Evolutionary conservation across 805 yeast species (phyloP), one percentile per base, ranked within the genome.

Genomic region (Spathaspora sp.): DNA sequence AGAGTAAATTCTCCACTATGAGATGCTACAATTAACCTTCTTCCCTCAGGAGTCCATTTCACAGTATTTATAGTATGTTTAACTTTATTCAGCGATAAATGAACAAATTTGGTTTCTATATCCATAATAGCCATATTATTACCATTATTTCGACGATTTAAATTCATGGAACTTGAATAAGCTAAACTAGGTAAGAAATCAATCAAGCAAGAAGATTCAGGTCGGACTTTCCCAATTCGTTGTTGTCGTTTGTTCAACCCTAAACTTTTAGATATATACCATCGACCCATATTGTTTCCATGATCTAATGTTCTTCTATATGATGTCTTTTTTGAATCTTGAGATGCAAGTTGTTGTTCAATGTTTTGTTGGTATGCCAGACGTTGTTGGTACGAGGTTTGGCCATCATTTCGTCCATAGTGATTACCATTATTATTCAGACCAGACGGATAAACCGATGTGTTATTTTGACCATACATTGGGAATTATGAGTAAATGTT

Each of bases 1-100:
- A 94, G 74, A 11, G 98, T 92, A 69, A 94, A 92, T 66, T 94
- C 99, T 42, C 99, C 99, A 51, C 89, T 82, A 70, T 88, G 90
- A 28, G 93, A 83, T 0, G 96, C 96, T 5, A 96, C 96, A 26
- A 94, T 76, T 48, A 94, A 73, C 58, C 99, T 75, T 58, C 97
- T 77, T 0, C 97, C 98, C 59, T 91, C 97, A 0, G 98, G 98
- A 0, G 99, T 94, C 97, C 97, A 93, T 65, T 81, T 83, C n/a
- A 89, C 85, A 1, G 92, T 85, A 60, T 89, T 88, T 49, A 92
- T 89, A 2, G 96, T 89, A 70, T 93, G 97, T 62, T 87, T 86
- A 10, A 91, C 89, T 68, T 94, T 94, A 71, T 93, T 94, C 17
- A 94, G 85, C 52, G 96, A 85, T 47, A 92, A 78, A 70, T 93